These are phyloP conservation scores for Grifola frondosa DNA, from an alignment of 1,284 basidiomycete genomes.

Conservation along the genomic window DNA sequence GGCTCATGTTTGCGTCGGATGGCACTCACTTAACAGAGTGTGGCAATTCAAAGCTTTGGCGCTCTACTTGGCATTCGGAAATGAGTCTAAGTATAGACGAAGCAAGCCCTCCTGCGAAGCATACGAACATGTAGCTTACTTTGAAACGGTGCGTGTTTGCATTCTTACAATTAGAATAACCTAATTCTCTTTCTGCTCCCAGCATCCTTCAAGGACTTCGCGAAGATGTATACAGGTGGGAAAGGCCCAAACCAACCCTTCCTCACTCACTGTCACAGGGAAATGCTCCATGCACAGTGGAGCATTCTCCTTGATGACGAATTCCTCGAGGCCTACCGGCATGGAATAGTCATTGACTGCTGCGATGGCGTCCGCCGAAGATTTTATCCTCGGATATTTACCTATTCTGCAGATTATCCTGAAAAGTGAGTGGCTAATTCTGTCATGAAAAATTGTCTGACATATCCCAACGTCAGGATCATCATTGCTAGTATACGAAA, in stretches of 20 bases:
- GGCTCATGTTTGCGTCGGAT: slow-evolving; percentile 4
- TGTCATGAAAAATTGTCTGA: background rate
- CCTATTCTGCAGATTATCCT: slow-evolving; percentile 34
- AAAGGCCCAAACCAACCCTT: background rate
- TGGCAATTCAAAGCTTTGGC: slow-evolving; percentile 30
- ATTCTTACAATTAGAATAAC: too few species aligned
- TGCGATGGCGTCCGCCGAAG: slow-evolving; percentile 16
- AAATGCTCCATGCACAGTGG: slow-evolving; percentile 24
- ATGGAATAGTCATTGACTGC: slow-evolving; percentile 24
- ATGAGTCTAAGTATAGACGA: slow-evolving; percentile 29
- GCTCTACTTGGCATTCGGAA: slow-evolving; percentile 30
- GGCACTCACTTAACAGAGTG: slow-evolving; percentile 13
- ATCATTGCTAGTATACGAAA: slow-evolving; percentile 17
- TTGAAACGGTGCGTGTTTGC: slow-evolving; percentile 23
- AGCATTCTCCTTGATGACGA: slow-evolving; percentile 21
- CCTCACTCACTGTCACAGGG: slow-evolving; percentile 21
- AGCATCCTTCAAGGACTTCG: background rate
- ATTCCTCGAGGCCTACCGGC: slow-evolving; percentile 20
- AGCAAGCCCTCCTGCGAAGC: slow-evolving; percentile 16
- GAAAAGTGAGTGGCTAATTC: slow-evolving; percentile 21
- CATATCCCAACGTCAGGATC: slow-evolving; percentile 15
- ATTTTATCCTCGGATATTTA: slow-evolving; percentile 22
- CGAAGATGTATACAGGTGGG: background rate
- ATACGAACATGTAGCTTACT: slow-evolving; percentile 22
- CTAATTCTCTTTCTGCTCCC: too few species aligned